A percentile compares a stretch with the other conserved stretches of the same genome.
Conservation (phyloP, 495 filamentous ascomycete species). For the Peziza echinospora region DNA sequence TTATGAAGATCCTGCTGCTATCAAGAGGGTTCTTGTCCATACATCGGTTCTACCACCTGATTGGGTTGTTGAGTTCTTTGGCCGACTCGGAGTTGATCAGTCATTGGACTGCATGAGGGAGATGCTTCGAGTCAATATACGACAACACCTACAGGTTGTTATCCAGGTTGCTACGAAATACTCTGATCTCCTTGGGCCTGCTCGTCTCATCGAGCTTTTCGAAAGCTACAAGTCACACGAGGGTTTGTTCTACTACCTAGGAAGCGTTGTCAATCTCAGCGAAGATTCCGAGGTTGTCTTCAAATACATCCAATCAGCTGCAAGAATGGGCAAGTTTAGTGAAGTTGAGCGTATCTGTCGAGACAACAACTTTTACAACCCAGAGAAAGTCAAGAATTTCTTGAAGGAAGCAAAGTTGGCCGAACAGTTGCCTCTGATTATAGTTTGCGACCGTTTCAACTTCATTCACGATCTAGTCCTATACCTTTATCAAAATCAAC, state of each 20-base stretch:
- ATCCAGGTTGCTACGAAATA: conserved; percentile 94
- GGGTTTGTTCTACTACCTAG: conserved; percentile 93
- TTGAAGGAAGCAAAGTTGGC: conserved; percentile 84
- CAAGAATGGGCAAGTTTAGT: conserved; percentile 68
- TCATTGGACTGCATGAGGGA: conserved; percentile 83
- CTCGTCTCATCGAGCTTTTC: conserved; percentile 71
- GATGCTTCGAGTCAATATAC: conserved; percentile 90
- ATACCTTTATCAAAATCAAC: conserved; percentile 97
- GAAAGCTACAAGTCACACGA: conserved; percentile 95
- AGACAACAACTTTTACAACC: conserved; percentile 84
- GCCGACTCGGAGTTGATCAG: conserved; percentile 80
- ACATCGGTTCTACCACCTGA: conserved; percentile 61
- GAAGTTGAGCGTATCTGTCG: conserved; percentile 96
- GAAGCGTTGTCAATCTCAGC: conserved; percentile 89
- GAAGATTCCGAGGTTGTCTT: conserved; percentile 91
- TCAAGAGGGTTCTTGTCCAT: conserved; percentile 71
- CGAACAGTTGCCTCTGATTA: conserved; percentile 89
- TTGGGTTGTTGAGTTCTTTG: conserved; percentile 83
- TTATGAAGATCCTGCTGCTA: conserved; percentile 67
- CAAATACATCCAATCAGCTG: conserved; percentile 98
- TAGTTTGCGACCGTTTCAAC: conserved; percentile 96
- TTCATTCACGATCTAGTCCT: conserved; percentile 93
- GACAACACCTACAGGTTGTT: conserved; percentile 83
- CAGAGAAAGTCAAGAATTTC: conserved; percentile 98
- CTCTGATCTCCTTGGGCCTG: conserved; percentile 84